Percentiles rank a stretch among this genome's conserved stretches.
Evolutionary conservation across 768 basidiomycete species (phyloP).

Genomic region (Leccinum rimulosum): DNA sequence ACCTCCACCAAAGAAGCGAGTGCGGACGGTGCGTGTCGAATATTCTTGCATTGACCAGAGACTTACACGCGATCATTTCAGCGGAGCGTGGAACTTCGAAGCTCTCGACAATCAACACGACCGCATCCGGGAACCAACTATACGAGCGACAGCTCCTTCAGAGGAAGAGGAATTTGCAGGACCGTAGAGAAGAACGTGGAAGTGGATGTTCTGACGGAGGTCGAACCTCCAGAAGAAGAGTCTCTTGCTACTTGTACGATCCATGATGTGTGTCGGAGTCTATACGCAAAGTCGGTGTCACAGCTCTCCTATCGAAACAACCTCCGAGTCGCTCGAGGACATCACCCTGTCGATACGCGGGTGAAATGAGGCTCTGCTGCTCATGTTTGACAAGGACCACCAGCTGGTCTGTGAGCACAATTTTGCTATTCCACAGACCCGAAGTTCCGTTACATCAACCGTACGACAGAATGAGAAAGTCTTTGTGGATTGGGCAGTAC

Average conservation of each 20-base stretch:
- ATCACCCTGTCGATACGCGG: constrained; percentile 52
- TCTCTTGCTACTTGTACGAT: background rate
- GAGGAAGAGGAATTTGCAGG: constrained; percentile 23
- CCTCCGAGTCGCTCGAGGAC: constrained; percentile 49
- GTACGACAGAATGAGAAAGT: constrained; percentile 52
- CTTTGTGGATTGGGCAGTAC: constrained; percentile 29
- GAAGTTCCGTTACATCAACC: constrained; percentile 62
- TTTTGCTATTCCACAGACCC: constrained; percentile 71
- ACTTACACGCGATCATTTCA: background rate
- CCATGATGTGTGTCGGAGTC: background rate
- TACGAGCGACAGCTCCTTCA: constrained; percentile 25
- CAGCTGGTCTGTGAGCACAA: constrained; percentile 55
- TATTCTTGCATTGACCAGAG: background rate
- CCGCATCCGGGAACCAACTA: constrained; percentile 45
- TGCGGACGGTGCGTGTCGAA: constrained; percentile 39
- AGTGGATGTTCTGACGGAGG: constrained; percentile 14
- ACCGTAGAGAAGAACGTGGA: constrained; percentile 20
- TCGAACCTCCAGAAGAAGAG: constrained; percentile 14
- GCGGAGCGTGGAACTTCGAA: constrained; percentile 40
- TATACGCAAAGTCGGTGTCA: too few species aligned
- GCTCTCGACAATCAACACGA: constrained; percentile 46
- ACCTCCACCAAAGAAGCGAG: constrained; percentile 56
- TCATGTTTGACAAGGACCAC: constrained; percentile 72
- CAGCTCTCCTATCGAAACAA: constrained; percentile 74
- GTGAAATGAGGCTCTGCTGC: constrained; percentile 54